A percentile compares a stretch with the other conserved stretches of the same genome.
phyloP scores from a whole-genome alignment of 257 asterid species.

The Ilex aquifolium region DNA sequence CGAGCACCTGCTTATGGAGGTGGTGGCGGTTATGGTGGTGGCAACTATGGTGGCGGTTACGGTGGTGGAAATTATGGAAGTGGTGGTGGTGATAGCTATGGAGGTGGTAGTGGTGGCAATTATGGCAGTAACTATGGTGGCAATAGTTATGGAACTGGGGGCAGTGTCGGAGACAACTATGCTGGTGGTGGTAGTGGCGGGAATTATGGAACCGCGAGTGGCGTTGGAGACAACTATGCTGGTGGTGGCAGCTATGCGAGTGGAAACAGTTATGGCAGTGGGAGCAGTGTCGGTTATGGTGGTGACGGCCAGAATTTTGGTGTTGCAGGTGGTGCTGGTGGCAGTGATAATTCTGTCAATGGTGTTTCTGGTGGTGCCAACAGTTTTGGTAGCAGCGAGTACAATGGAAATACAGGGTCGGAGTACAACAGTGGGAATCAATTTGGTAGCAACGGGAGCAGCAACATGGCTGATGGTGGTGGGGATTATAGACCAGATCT shows the following conservation, averaged over 20 bases:
- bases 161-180: background rate
- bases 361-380: conserved; percentile 29
- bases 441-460: conserved; percentile 4
- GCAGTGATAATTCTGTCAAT: conserved; percentile 8
- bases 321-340: conserved; percentile 25
- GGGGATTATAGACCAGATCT: conserved; percentile 15
- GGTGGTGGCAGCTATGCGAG: background rate
- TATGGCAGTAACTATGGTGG: background rate
- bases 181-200: background rate
- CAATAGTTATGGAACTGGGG: conserved; percentile 7
- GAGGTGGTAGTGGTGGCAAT: conserved; percentile 9
- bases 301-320: conserved; percentile 24
- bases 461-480: conserved; percentile 11
- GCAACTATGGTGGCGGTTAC: conserved; percentile 7
- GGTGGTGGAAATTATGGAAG: conserved; percentile 9
- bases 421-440: conserved; percentile 15
- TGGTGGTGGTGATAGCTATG: conserved; percentile 11
- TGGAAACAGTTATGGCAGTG: conserved; percentile 6
- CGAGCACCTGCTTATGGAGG: conserved; percentile 45
- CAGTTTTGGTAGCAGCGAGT: conserved; percentile 1
- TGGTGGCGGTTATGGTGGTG: conserved; percentile 22
- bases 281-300: conserved; percentile 11
- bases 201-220: conserved; percentile 6
- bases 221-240: background rate
- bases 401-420: conserved; percentile 5